These are phyloP conservation scores for Nakazawaea pomicola DNA, from an alignment of 805 yeast genomes.

Conservation along the genomic window DNA sequence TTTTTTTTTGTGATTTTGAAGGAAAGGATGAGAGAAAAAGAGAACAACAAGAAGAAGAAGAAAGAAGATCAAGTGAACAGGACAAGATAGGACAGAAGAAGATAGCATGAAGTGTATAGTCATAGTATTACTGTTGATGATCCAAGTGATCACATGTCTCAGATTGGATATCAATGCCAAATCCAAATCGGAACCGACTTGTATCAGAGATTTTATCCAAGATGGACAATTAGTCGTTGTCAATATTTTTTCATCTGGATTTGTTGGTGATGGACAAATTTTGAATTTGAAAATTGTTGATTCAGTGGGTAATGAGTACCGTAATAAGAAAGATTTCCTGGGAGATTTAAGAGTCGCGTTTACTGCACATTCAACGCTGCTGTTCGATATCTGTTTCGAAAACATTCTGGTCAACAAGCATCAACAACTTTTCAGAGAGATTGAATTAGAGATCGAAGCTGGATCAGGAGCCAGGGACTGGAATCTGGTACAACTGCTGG, in stretches of 20 bases:
- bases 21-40: background rate
- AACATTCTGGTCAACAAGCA: slow-evolving; percentile 43
- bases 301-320: slow-evolving; percentile 79
- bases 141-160: background rate
- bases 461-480: slow-evolving; percentile 98
- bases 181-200: slow-evolving; percentile 43
- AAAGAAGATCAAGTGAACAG: no score
- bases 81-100: background rate
- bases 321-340: slow-evolving; percentile 69
- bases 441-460: slow-evolving; percentile 88
- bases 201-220: slow-evolving; percentile 87
- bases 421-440: slow-evolving; percentile 54
- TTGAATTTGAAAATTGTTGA: slow-evolving; percentile 67
- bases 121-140: background rate
- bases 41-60: background rate
- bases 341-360: slow-evolving; percentile 75
- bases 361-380: slow-evolving; percentile 75
- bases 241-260: slow-evolving; percentile 69
- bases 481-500: slow-evolving; percentile 90
- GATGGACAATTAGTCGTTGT: slow-evolving; percentile 87
- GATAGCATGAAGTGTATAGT: slow-evolving; percentile 1
- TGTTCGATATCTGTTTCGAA: slow-evolving; percentile 89
- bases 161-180: slow-evolving; percentile 10
- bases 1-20: background rate
- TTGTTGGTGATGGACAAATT: slow-evolving; percentile 81